phyloP scores from a whole-genome alignment of 768 basidiomycete species.

The Sporobolomyces phaffii region DNA sequence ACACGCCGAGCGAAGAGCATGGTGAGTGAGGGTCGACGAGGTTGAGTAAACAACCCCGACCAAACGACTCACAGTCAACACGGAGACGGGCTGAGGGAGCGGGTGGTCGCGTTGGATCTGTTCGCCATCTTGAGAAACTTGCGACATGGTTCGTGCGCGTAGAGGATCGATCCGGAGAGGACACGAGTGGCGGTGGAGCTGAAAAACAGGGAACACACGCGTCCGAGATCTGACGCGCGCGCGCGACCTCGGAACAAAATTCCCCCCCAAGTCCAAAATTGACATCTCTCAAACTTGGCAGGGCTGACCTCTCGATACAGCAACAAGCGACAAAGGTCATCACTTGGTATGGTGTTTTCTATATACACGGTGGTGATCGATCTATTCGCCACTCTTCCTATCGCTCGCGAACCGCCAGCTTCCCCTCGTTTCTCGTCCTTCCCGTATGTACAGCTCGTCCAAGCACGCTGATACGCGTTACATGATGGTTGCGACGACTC shows the following conservation, averaged over 20 bases:
- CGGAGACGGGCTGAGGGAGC: slow-evolving; percentile 19
- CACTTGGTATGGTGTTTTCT: too few relatives aligned
- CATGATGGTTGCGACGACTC: slow-evolving; percentile 75
- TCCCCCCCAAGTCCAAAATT: too few relatives aligned
- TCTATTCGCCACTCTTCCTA: too few relatives aligned
- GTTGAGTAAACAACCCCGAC: not conserved
- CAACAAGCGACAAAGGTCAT: too few relatives aligned
- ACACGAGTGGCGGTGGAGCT: not conserved
- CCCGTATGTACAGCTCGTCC: not conserved
- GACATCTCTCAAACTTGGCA: too few relatives aligned
- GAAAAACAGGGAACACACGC: not conserved
- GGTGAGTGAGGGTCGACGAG: not conserved
- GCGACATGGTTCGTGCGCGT: slow-evolving; percentile 14
- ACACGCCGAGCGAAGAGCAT: not conserved
- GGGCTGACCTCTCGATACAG: too few relatives aligned
- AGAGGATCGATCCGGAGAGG: not conserved
- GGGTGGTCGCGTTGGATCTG: not conserved
- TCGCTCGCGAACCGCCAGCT: too few relatives aligned
- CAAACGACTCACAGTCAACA: slow-evolving; percentile 5
- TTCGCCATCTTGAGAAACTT: slow-evolving; percentile 22
- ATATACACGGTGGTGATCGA: too few relatives aligned
- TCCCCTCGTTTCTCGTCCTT: too few relatives aligned
- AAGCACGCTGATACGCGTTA: too few relatives aligned
- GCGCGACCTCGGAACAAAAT: too few relatives aligned
- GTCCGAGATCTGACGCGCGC: not conserved